Base-by-base conservation (phyloP, 306 rosid species). In the Adenanthera pavonina region DNA sequence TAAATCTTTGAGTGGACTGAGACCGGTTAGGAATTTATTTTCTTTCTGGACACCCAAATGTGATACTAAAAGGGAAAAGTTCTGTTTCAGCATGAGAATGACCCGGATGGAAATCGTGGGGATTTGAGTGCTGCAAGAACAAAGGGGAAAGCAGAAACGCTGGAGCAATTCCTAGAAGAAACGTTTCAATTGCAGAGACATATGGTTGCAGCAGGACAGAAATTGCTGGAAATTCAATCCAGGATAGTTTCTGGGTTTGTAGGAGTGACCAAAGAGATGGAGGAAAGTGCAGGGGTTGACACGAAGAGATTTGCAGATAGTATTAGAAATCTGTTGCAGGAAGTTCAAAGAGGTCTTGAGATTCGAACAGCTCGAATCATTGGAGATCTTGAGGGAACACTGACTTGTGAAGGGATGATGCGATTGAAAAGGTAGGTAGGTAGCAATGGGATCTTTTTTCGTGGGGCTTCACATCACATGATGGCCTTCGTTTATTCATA, bases 111-210 rank as follows among this genome's bases (percentile, higher is more conserved):
- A 57, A 57, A 57, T 57, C 34, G 35, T n/a, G 64, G 64, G 64
- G 35, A 57, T 57, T 67, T 86, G 17, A 70, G 65, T 41, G 64
- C 48, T 17, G 64, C 64, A 57, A 2, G 4, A 19, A 65, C 86
- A 44, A 90, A 82, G 65, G 87, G 76, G 61, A 84, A 90, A 62
- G 76, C 85, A 7, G 84, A 83, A 67, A 77, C 76, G 19, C 83
- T 88, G 6, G 90, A 85, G 80, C 72, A 78, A 11, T 86, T 82
- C 78, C 89, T 90, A 33, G 92, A 88, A 7, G 90, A 90, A 80
- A 88, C 94, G 40, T 86, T 88, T 82, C 94, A 90, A 71, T 80
- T 88, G 47, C 94, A 91, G 78, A 91, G 92, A 84, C 82, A 87
- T 60, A 80, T 87, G 33, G 92, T 91, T 70, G 85, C 88, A 74